Percentiles rank a stretch among this genome's conserved stretches.
These are phyloP conservation scores for Helicocarpus griseus DNA, from an alignment of 2,329 filamentous ascomycete species.

Conservation along the genomic window DNA sequence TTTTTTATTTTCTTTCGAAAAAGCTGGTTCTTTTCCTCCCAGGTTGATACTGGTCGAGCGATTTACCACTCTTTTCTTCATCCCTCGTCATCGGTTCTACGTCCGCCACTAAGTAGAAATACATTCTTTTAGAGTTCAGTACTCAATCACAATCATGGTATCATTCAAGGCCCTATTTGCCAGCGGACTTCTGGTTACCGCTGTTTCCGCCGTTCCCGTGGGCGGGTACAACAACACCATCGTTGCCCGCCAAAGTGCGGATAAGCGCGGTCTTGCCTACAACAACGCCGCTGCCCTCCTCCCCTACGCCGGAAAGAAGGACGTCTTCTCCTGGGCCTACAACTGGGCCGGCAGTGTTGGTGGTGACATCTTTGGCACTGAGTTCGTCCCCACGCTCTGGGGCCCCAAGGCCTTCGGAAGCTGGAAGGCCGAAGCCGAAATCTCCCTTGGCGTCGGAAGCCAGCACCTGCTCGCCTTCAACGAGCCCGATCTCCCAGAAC, in stretches of 20 bases:
- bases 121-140: not conserved
- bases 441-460: conserved; percentile 25
- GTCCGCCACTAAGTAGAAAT: not conserved
- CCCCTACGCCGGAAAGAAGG: conserved; percentile 20
- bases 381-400: conserved; percentile 40
- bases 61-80: conserved; percentile 9
- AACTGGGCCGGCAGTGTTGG: conserved; percentile 31
- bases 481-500: conserved; percentile 33
- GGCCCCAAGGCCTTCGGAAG: conserved; percentile 25
- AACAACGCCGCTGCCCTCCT: conserved; percentile 27
- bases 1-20: conserved; percentile 16
- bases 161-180: conserved; percentile 26
- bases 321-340: conserved; percentile 34
- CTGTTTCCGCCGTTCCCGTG: conserved; percentile 24
- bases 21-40: conserved; percentile 11
- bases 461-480: conserved; percentile 37
- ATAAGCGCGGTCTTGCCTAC: conserved; percentile 31
- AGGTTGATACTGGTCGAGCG: conserved; percentile 10
- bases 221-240: not conserved
- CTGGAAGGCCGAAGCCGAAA: conserved; percentile 27
- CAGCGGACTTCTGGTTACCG: conserved; percentile 25
- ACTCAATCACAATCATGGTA: conserved; percentile 21
- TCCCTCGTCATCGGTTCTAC: not conserved
- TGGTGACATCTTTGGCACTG: conserved; percentile 25
- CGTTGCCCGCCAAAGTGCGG: not conserved